Conservation (phyloP, 495 filamentous ascomycete species). For the Evernia prunastri region DNA sequence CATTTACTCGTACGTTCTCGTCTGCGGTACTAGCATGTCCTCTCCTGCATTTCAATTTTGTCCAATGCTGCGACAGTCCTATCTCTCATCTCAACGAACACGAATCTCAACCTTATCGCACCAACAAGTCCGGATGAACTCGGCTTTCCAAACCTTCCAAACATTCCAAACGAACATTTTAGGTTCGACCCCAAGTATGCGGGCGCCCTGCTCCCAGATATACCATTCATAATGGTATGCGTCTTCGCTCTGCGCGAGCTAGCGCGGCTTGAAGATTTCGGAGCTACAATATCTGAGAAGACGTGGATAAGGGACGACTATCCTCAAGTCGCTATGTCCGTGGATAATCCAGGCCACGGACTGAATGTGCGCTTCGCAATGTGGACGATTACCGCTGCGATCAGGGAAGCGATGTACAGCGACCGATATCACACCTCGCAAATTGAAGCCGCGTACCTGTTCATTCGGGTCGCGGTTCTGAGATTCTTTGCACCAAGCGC, state of each 20-base stretch:
- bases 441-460: too few relatives aligned
- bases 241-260: conserved; percentile 1
- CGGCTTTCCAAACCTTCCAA: background rate
- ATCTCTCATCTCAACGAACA: background rate
- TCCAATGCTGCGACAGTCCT: background rate
- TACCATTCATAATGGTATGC: background rate
- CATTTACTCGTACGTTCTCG: background rate
- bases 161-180: background rate
- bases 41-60: background rate
- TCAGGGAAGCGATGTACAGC: background rate
- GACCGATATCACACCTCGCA: too few relatives aligned
- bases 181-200: background rate
- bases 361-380: background rate
- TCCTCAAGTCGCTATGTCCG: background rate
- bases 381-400: background rate
- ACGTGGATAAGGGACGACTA: background rate
- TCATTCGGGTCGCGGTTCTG: too few relatives aligned
- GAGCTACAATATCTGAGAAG: too few relatives aligned
- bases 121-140: background rate
- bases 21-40: background rate
- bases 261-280: background rate
- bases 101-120: background rate
- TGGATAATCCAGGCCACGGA: background rate
- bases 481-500: too few relatives aligned
- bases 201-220: background rate